Evolutionary conservation across 148 eudicot genomes (phyloP).

Genomic region (Suaeda aralocaspica): DNA sequence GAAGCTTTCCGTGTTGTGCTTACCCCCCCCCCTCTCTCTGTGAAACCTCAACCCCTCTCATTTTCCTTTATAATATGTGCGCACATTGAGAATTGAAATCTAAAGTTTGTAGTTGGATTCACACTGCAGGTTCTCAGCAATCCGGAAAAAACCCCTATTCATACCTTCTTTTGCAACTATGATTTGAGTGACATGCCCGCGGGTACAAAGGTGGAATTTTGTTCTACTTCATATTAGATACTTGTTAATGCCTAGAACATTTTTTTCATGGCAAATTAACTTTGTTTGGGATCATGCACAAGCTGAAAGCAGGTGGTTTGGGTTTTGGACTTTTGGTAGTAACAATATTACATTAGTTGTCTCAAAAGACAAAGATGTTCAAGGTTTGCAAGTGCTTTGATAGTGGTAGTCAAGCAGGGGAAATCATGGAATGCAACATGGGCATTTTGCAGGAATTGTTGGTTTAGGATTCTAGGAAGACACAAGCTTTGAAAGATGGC

Average conservation of each 20-base stretch:
- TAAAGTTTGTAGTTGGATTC: not conserved
- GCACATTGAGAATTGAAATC: not conserved
- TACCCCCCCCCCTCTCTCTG: not conserved
- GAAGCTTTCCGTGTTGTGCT: slow-evolving; percentile 1
- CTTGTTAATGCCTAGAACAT: not conserved
- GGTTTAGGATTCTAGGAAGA: not conserved
- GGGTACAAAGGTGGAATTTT: slow-evolving; percentile 57
- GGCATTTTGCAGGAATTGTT: not conserved
- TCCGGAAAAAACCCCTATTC: slow-evolving; percentile 74
- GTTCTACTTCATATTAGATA: not conserved
- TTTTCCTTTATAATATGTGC: too few relatives aligned
- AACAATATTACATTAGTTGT: not conserved
- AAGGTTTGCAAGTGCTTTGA: not conserved
- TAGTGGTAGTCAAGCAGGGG: not conserved
- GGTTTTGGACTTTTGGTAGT: not conserved
- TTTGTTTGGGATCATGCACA: not conserved
- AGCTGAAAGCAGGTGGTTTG: too few relatives aligned
- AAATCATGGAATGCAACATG: not conserved
- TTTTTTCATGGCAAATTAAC: not conserved
- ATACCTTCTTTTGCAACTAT: slow-evolving; percentile 76
- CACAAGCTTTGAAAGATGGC: not conserved
- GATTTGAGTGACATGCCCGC: slow-evolving; percentile 80
- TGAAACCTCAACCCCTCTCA: too few relatives aligned
- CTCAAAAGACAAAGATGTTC: not conserved
- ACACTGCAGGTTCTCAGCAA: slow-evolving; percentile 65